Percentiles rank a stretch among this genome's conserved stretches.
These are phyloP conservation scores for Plasmodium reichenowi DNA, from an alignment of 169 alveolate genomes.

Conservation along the genomic window DNA sequence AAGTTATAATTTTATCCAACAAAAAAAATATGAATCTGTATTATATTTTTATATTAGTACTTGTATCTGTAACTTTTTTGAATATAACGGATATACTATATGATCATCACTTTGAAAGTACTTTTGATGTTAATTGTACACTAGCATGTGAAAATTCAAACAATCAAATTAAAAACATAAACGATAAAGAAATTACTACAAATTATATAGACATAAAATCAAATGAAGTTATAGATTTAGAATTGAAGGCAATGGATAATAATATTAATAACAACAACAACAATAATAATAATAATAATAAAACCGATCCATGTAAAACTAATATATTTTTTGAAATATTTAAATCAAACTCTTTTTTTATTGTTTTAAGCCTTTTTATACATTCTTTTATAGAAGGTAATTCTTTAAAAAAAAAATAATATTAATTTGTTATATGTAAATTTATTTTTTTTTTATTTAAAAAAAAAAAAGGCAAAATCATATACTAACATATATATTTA, in stretches of 20 bases:
- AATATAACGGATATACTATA: constrained; percentile 68
- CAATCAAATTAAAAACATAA: constrained; percentile 20
- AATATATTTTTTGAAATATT: constrained; percentile 30
- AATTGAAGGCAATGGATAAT: constrained; percentile 14
- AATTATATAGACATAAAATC: constrained; percentile 15
- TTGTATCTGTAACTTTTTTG: constrained; percentile 65
- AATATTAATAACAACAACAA: constrained; percentile 11
- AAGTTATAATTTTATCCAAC: constrained; percentile 54
- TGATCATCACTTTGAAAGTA: constrained; percentile 49
- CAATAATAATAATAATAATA: no score
- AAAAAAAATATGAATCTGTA: constrained; percentile 48
- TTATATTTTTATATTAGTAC: constrained; percentile 49
- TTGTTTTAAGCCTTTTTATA: constrained; percentile 71
- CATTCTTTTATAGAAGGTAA: constrained; percentile 73
- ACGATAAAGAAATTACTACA: constrained; percentile 20
- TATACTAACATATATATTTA: constrained; percentile 6
- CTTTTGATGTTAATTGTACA: constrained; percentile 46
- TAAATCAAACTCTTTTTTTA: constrained; percentile 67
- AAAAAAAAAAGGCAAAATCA: not conserved
- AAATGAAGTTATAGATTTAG: constrained; percentile 30
- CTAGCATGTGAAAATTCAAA: constrained; percentile 17
- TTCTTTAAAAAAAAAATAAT: constrained; percentile 1
- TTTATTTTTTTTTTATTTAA: no score
- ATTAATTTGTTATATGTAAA: no score
- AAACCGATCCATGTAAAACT: constrained; percentile 1